Evolutionary conservation across 768 basidiomycete genomes (phyloP).

Genomic region (Amylocystis lapponica): DNA sequence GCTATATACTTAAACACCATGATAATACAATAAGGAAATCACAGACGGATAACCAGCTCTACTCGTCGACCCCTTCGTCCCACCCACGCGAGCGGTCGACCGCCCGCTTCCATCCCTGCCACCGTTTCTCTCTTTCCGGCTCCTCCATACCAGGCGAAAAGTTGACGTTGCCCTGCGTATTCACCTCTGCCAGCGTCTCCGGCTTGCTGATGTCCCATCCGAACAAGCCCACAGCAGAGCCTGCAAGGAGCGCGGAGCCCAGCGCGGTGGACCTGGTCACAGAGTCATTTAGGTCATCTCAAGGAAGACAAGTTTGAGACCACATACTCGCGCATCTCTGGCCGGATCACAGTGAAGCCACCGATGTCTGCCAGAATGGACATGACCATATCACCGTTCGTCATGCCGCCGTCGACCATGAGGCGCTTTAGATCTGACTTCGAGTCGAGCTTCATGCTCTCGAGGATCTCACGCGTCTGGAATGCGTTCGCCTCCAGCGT

Average conservation of each 20-base stretch:
- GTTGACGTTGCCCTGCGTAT: conserved; percentile 70
- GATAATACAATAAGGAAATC: no score
- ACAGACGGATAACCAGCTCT: no score
- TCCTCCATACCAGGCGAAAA: conserved; percentile 59
- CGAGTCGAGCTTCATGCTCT: conserved; percentile 94
- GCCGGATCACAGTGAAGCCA: conserved; percentile 87
- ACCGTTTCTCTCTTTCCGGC: conserved; percentile 54
- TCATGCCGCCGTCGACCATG: conserved; percentile 98
- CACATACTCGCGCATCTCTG: conserved; percentile 93
- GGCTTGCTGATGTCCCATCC: conserved; percentile 90
- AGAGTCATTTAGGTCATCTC: not conserved
- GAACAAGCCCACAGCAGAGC: conserved; percentile 78
- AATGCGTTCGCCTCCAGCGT: conserved; percentile 95
- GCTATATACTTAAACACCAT: no score
- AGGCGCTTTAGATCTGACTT: conserved; percentile 72
- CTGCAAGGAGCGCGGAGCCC: conserved; percentile 91
- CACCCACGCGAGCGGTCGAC: conserved; percentile 80
- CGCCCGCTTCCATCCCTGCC: conserved; percentile 84
- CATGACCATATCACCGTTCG: conserved; percentile 89
- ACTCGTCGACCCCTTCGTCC: conserved; percentile 41
- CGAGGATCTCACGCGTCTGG: conserved; percentile 92
- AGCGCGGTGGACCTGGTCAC: conserved; percentile 79
- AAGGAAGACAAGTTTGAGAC: not conserved
- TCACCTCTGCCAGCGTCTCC: conserved; percentile 79
- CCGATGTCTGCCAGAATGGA: conserved; percentile 81